A percentile compares a stretch with the other conserved stretches of the same genome.
Evolutionary conservation across 2,329 filamentous ascomycete genomes (phyloP).

Genomic region (Lasiodiplodia gonubiensis): DNA sequence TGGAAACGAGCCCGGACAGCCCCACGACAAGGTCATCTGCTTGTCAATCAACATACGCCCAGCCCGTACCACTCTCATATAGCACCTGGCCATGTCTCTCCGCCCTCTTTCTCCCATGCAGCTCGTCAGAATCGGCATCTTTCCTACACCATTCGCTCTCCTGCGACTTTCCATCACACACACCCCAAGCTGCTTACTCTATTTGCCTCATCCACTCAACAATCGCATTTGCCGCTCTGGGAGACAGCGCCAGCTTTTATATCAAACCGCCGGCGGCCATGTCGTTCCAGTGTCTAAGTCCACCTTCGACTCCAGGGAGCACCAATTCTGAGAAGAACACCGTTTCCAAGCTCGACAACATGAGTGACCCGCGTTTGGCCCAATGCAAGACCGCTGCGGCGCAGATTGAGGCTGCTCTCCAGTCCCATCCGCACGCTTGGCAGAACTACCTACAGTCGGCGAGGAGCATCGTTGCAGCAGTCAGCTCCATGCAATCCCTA

Average conservation of each 20-base stretch:
- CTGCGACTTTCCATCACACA: slow-evolving; percentile 2
- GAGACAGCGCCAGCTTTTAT: slow-evolving; percentile 4
- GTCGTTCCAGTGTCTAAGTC: slow-evolving; percentile 21
- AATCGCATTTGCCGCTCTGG: background rate
- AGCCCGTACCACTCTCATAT: slow-evolving; percentile 13
- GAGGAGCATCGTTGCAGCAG: slow-evolving; percentile 46
- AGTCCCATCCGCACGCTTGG: slow-evolving; percentile 41
- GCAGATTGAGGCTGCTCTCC: slow-evolving; percentile 43
- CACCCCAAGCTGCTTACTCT: background rate
- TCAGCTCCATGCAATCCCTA: slow-evolving; percentile 49
- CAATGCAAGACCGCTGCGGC: slow-evolving; percentile 36
- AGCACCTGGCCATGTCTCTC: background rate
- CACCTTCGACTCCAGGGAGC: slow-evolving; percentile 11
- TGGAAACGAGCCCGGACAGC: slow-evolving; percentile 19
- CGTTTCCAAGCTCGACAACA: slow-evolving; percentile 1
- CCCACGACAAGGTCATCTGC: slow-evolving; percentile 24
- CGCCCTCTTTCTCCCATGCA: slow-evolving; percentile 24
- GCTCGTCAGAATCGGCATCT: slow-evolving; percentile 12
- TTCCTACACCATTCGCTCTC: background rate
- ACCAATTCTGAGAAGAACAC: background rate
- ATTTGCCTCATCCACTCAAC: slow-evolving; percentile 5
- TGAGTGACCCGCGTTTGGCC: slow-evolving; percentile 19
- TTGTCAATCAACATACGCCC: slow-evolving; percentile 21
- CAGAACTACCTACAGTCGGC: slow-evolving; percentile 37
- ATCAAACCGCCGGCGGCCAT: slow-evolving; percentile 15